Conservation (phyloP, 305 asterid genomes). For the Fraxinus albicans region DNA sequence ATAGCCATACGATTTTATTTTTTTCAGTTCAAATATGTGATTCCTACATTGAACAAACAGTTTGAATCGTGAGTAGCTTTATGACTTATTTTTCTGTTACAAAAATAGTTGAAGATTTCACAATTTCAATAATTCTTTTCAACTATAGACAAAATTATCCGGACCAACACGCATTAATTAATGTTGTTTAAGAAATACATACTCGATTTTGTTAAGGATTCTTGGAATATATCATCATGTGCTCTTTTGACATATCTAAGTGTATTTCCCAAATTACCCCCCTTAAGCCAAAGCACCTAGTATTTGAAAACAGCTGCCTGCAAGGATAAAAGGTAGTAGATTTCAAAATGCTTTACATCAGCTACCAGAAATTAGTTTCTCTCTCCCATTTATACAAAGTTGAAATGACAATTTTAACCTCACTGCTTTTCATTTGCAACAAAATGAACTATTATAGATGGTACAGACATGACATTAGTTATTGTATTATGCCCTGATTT, state of each 20-base stretch:
- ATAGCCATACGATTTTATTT: not conserved
- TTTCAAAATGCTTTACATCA: not conserved
- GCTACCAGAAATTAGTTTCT: not conserved
- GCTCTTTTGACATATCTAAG: not conserved
- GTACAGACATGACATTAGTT: not conserved
- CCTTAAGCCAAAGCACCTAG: not conserved
- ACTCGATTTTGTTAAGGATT: constrained; percentile 2
- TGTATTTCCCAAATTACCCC: not conserved
- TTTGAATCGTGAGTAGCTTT: not conserved
- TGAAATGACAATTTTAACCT: not conserved
- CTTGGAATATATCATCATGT: not conserved
- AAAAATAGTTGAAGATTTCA: not conserved
- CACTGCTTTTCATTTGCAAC: not conserved
- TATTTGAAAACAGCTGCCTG: not conserved
- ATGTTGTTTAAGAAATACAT: not conserved
- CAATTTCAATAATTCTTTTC: not conserved
- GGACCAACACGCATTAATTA: not conserved
- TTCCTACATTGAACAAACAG: not conserved
- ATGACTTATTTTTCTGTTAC: not conserved
- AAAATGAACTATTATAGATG: not conserved
- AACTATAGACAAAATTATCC: not conserved
- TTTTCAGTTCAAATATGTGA: not conserved
- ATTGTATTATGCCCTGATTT: not conserved
- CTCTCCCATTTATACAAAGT: not conserved
- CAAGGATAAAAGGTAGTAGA: not conserved